Percentiles rank a stretch among this genome's conserved stretches.
phyloP scores from a whole-genome alignment of 2,329 filamentous ascomycete species.

The Fusarium sp. region DNA sequence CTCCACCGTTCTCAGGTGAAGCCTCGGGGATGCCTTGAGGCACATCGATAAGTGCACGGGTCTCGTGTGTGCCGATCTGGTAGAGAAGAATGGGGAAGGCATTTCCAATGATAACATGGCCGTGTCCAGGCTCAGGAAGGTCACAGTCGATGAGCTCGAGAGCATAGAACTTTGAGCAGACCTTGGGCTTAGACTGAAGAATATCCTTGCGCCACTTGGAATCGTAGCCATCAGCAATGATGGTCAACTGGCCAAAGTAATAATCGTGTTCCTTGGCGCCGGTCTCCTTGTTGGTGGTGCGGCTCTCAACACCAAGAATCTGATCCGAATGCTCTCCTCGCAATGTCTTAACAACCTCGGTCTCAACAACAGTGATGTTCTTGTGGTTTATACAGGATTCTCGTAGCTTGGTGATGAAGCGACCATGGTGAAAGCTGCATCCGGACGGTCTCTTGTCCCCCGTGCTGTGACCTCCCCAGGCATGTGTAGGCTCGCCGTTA shows the following conservation, averaged over 20 bases:
- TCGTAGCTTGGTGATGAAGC: conserved; percentile 88
- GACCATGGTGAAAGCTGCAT: conserved; percentile 91
- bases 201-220: conserved; percentile 91
- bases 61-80: conserved; percentile 97
- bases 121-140: conserved; percentile 81
- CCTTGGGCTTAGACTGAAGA: conserved; percentile 82
- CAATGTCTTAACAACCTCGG: conserved; percentile 84
- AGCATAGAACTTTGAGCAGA: conserved; percentile 96
- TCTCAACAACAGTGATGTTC: conserved; percentile 93
- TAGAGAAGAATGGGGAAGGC: conserved; percentile 88
- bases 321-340: conserved; percentile 77
- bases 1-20: conserved; percentile 80
- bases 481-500: conserved; percentile 58
- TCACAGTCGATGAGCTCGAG: conserved; percentile 91
- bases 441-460: conserved; percentile 72
- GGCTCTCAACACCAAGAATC: conserved; percentile 86
- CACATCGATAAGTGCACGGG: conserved; percentile 89
- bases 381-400: conserved; percentile 79
- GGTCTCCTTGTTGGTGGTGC: conserved; percentile 72
- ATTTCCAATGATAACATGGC: conserved; percentile 89
- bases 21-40: conserved; percentile 84
- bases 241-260: conserved; percentile 91
- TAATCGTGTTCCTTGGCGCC: conserved; percentile 74
- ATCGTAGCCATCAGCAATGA: conserved; percentile 92
- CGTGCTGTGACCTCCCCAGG: conserved; percentile 56